Evolutionary conservation across 2,329 filamentous ascomycete genomes (phyloP).

Genomic region (Talaromyces sp.): DNA sequence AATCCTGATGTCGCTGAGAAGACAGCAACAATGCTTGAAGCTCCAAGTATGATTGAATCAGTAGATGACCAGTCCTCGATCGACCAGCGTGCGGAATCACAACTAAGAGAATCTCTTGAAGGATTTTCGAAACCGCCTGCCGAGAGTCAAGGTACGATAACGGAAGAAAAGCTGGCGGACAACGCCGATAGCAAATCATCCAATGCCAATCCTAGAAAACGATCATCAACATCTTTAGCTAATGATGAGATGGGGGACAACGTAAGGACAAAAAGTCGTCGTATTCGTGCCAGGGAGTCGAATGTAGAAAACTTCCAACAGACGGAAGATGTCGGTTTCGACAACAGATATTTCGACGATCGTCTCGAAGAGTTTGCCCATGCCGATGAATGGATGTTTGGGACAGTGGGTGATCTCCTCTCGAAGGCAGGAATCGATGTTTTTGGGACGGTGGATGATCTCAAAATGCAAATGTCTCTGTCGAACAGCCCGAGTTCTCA

Average conservation of each 20-base stretch:
- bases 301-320: slow-evolving; percentile 44
- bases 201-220: slow-evolving; percentile 49
- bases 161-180: slow-evolving; percentile 23
- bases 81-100: slow-evolving; percentile 34
- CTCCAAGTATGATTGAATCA: slow-evolving; percentile 17
- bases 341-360: slow-evolving; percentile 52
- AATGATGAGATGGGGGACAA: slow-evolving; percentile 55
- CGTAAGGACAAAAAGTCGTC: slow-evolving; percentile 54
- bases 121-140: slow-evolving; percentile 23
- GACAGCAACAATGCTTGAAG: not conserved
- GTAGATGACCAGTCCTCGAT: slow-evolving; percentile 30
- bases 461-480: slow-evolving; percentile 27
- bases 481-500: slow-evolving; percentile 17
- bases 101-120: slow-evolving; percentile 34
- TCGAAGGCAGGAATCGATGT: slow-evolving; percentile 47
- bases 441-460: slow-evolving; percentile 39
- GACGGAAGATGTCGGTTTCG: slow-evolving; percentile 46
- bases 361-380: slow-evolving; percentile 50
- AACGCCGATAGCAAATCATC: slow-evolving; percentile 31
- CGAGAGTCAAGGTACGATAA: slow-evolving; percentile 18
- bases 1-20: slow-evolving; percentile 13
- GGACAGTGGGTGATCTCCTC: slow-evolving; percentile 49
- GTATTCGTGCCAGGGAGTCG: slow-evolving; percentile 56
- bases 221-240: slow-evolving; percentile 56
- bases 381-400: slow-evolving; percentile 55